Evolutionary conservation across 352 stramenopile genomes (phyloP).

Genomic region (Blastocystis sp.): DNA sequence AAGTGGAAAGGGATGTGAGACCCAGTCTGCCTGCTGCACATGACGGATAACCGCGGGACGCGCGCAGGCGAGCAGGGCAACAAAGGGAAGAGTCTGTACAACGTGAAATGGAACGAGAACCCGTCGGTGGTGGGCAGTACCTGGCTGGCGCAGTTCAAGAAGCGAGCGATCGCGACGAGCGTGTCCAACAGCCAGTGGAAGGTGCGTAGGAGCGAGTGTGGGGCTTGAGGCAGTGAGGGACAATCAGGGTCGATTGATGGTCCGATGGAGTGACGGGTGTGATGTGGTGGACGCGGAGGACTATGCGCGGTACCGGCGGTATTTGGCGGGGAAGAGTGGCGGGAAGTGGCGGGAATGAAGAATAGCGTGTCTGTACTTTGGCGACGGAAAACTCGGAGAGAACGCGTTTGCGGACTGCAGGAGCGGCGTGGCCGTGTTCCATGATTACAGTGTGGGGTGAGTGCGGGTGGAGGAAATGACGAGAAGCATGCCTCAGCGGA

Average conservation of each 20-base stretch:
- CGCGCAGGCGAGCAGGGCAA: slow-evolving; percentile 49
- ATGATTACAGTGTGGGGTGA: slow-evolving; percentile 65
- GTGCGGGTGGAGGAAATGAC: background rate
- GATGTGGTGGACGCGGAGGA: slow-evolving; percentile 21
- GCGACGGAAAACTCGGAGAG: slow-evolving; percentile 19
- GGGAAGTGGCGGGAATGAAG: background rate
- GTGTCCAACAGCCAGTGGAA: slow-evolving; percentile 55
- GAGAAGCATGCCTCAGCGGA: slow-evolving; percentile 50
- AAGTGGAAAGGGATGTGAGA: background rate
- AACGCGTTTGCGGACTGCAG: slow-evolving; percentile 31
- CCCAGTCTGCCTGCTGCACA: slow-evolving; percentile 43
- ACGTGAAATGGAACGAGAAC: slow-evolving; percentile 67
- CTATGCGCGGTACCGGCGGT: slow-evolving; percentile 5
- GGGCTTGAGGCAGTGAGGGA: slow-evolving; percentile 1
- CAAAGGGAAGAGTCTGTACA: slow-evolving; percentile 37
- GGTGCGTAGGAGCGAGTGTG: background rate
- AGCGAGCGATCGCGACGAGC: slow-evolving; percentile 44
- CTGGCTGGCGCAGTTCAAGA: slow-evolving; percentile 51
- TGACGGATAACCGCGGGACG: slow-evolving; percentile 46
- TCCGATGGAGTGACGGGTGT: background rate
- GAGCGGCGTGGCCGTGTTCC: slow-evolving; percentile 29
- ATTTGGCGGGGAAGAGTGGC: background rate
- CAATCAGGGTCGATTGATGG: background rate
- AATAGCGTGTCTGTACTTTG: slow-evolving; percentile 57
- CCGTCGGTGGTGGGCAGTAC: slow-evolving; percentile 6